phyloP scores from a whole-genome alignment of 108 stramenopile species.

The Bacterosira constricta region DNA sequence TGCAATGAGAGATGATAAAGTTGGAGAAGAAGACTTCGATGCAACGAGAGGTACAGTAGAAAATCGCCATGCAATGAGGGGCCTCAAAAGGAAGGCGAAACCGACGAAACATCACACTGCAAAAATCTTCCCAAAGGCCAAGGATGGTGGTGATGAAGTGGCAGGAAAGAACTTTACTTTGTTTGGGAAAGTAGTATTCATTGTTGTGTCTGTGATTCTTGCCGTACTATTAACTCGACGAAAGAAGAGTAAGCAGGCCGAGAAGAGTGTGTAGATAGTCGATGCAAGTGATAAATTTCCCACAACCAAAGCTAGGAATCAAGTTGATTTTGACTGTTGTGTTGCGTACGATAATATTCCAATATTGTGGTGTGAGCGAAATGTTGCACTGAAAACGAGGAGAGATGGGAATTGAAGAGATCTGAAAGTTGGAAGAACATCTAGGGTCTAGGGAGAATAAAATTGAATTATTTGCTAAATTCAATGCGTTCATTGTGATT shows the following conservation, averaged over 20 bases:
- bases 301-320: no score
- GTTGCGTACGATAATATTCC: background rate
- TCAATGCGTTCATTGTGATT: no score
- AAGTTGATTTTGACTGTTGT: background rate
- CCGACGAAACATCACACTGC: background rate
- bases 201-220: conserved; percentile 1
- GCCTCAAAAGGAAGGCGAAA: background rate
- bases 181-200: background rate
- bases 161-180: background rate
- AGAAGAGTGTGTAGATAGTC: conserved; percentile 1
- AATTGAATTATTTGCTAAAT: no score
- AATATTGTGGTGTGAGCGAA: no score
- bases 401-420: no score
- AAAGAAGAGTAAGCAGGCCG: conserved; percentile 3
- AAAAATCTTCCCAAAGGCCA: no score
- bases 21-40: conserved; percentile 1
- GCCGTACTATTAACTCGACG: background rate
- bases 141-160: background rate
- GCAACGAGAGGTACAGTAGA: background rate
- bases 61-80: background rate
- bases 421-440: no score
- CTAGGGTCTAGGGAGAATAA: no score
- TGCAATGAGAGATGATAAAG: conserved; percentile 15
- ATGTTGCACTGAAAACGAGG: no score
- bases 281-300: no score